Evolutionary conservation across 2,329 filamentous ascomycete species (phyloP).

Genomic region (Verruconis gallopava): DNA sequence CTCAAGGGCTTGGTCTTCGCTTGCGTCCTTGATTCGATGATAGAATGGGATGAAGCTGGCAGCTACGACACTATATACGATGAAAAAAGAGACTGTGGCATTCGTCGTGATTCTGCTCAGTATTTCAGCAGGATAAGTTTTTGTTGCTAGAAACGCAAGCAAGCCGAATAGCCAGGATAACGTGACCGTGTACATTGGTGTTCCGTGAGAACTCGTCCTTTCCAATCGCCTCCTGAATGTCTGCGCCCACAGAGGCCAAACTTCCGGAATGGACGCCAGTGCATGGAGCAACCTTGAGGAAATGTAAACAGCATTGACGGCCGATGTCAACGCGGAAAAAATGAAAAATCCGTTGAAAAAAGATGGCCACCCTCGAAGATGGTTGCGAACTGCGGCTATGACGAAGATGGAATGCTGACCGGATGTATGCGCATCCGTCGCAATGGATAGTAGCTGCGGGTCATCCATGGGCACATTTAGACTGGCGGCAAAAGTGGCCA

Average conservation of each 20-base stretch:
- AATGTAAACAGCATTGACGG: constrained; percentile 31
- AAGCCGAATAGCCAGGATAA: constrained; percentile 26
- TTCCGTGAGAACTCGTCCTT: constrained; percentile 23
- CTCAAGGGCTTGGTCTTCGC: constrained; percentile 9
- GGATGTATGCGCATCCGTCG: constrained; percentile 18
- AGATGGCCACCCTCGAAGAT: constrained; percentile 25
- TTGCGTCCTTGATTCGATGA: constrained; percentile 9
- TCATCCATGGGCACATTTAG: constrained; percentile 20
- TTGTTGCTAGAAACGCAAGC: constrained; percentile 25
- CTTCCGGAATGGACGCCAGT: constrained; percentile 27
- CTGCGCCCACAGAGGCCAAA: constrained; percentile 25
- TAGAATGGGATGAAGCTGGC: constrained; percentile 23
- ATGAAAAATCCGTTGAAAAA: constrained; percentile 34
- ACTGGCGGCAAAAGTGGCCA: constrained; percentile 12
- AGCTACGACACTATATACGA: constrained; percentile 24
- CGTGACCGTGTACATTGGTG: constrained; percentile 27
- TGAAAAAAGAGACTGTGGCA: constrained; percentile 24
- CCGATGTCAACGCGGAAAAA: constrained; percentile 31
- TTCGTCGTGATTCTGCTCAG: constrained; percentile 24
- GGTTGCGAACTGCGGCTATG: constrained; percentile 28
- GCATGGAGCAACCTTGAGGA: constrained; percentile 32
- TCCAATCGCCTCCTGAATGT: constrained; percentile 22
- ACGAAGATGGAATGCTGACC: constrained; percentile 28
- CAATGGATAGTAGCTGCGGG: constrained; percentile 18
- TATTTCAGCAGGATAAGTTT: constrained; percentile 16